phyloP scores from a whole-genome alignment of 805 yeast species.

The Danielia oregonensis region DNA sequence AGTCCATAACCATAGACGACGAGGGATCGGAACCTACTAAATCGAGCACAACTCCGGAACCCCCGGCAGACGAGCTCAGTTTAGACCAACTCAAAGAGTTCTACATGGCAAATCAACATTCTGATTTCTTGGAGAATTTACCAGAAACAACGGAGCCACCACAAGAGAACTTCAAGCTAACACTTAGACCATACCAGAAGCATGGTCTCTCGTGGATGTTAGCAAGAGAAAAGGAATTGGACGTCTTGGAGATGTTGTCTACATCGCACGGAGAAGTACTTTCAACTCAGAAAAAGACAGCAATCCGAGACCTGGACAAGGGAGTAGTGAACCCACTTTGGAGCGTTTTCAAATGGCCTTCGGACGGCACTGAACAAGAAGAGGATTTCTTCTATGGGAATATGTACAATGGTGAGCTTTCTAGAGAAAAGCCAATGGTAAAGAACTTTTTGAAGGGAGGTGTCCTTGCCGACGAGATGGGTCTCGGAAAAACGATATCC shows the following conservation, averaged over 20 bases:
- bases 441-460: constrained; percentile 71
- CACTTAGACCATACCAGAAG: constrained; percentile 72
- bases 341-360: constrained; percentile 68
- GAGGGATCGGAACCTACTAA: constrained; percentile 2
- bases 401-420: constrained; percentile 74
- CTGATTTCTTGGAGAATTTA: constrained; percentile 49
- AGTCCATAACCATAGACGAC: constrained; percentile 1
- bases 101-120: constrained; percentile 67
- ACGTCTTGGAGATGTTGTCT: constrained; percentile 33
- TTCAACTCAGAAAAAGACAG: constrained; percentile 24
- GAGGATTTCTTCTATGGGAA: constrained; percentile 62
- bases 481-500: constrained; percentile 89
- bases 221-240: constrained; percentile 65
- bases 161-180: constrained; percentile 46
- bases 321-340: constrained; percentile 79
- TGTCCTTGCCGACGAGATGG: constrained; percentile 94
- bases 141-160: constrained; percentile 62
- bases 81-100: constrained; percentile 73
- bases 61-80: constrained; percentile 41
- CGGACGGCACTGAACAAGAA: constrained; percentile 10
- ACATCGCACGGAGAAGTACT: constrained; percentile 15
- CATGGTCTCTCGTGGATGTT: constrained; percentile 90
- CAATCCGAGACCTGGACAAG: constrained; percentile 31
- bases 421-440: constrained; percentile 62
- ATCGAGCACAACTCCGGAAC: constrained; percentile 4